phyloP scores from a whole-genome alignment of 1,139 yeast species.

The Nakaseomyces glabratus region DNA sequence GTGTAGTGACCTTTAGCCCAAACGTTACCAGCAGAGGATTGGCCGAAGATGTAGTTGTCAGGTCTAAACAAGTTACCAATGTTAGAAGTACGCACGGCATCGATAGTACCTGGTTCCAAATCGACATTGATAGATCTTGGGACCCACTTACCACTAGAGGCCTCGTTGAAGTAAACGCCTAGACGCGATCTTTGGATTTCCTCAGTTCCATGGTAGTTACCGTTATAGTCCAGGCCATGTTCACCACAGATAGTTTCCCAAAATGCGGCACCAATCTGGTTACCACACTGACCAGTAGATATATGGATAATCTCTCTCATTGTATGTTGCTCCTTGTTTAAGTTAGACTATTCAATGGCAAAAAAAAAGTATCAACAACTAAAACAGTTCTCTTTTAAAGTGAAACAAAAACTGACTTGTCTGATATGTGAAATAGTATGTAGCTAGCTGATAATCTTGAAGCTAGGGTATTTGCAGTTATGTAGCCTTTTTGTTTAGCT shows the following conservation, averaged over 20 bases:
- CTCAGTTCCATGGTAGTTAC: slow-evolving; percentile 61
- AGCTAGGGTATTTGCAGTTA: too few species aligned
- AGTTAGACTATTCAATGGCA: too few species aligned
- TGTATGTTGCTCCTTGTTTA: slow-evolving; percentile 2
- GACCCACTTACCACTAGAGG: slow-evolving; percentile 77
- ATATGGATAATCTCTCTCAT: slow-evolving; percentile 78
- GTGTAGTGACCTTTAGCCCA: slow-evolving; percentile 98
- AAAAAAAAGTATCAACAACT: too few species aligned
- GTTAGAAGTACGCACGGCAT: slow-evolving; percentile 64
- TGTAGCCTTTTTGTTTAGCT: too few species aligned
- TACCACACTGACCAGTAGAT: slow-evolving; percentile 99
- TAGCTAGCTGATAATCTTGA: too few species aligned
- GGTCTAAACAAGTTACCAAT: slow-evolving; percentile 85
- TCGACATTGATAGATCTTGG: slow-evolving; percentile 91
- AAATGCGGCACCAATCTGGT: slow-evolving; percentile 96
- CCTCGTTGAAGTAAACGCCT: slow-evolving; percentile 49
- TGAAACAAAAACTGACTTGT: too few species aligned
- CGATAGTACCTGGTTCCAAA: slow-evolving; percentile 90
- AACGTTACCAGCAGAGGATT: slow-evolving; percentile 87
- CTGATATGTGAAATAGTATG: too few species aligned
- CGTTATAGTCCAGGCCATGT: slow-evolving; percentile 84
- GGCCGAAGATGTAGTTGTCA: slow-evolving; percentile 81
- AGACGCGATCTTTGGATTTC: slow-evolving; percentile 46
- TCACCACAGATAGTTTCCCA: slow-evolving; percentile 98
- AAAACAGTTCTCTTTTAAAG: too few species aligned